These are phyloP conservation scores for Coemansia sp. DNA, from an alignment of 192 early-diverging fungal species.

Conservation along the genomic window DNA sequence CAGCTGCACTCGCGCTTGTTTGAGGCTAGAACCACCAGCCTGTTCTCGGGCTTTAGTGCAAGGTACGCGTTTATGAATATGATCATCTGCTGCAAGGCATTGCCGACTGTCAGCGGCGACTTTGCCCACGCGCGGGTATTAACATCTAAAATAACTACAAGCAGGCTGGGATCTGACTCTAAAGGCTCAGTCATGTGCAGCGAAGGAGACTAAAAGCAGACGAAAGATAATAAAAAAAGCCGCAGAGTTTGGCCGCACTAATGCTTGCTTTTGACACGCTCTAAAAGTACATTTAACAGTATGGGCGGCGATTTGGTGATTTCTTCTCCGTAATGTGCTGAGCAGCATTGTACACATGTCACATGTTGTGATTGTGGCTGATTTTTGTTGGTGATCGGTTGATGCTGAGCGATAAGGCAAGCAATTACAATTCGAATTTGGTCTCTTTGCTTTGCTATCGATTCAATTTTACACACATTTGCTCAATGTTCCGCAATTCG, in stretches of 20 bases:
- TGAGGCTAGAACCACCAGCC: slow-evolving; percentile 76
- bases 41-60: slow-evolving; percentile 83
- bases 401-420: too few relatives aligned
- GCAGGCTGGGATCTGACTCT: slow-evolving; percentile 67
- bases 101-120: slow-evolving; percentile 59
- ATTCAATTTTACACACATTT: too few relatives aligned
- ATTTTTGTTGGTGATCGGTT: too few relatives aligned
- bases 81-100: slow-evolving; percentile 72
- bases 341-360: too few relatives aligned
- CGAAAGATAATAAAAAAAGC: not conserved
- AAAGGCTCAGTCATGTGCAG: slow-evolving; percentile 28
- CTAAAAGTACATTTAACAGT: not conserved
- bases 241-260: not conserved
- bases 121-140: slow-evolving; percentile 75
- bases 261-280: not conserved
- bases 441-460: not conserved
- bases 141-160: slow-evolving; percentile 80
- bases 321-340: not conserved
- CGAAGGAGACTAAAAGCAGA: too few relatives aligned
- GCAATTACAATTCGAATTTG: not conserved
- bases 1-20: slow-evolving; percentile 27
- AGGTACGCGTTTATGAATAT: slow-evolving; percentile 93
- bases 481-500: slow-evolving; percentile 46
- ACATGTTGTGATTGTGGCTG: too few relatives aligned
- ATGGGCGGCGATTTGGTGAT: not conserved